Evolutionary conservation across 495 filamentous ascomycete genomes (phyloP).

Genomic region (Penicillium canariense): DNA sequence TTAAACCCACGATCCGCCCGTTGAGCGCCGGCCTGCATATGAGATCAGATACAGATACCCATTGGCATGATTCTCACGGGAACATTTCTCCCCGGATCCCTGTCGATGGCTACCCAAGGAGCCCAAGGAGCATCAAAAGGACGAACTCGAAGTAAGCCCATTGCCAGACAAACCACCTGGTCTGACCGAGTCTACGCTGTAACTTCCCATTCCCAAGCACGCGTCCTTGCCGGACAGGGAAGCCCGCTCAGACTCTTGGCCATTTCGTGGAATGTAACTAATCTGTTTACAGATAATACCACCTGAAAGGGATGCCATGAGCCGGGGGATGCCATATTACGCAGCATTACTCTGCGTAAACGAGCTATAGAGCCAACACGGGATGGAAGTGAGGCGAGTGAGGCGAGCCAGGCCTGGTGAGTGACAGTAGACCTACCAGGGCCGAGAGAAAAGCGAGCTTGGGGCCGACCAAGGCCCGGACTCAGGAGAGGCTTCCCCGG

Average conservation of each 20-base stretch:
- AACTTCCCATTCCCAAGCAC: not conserved
- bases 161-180: not conserved
- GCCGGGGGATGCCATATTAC: not conserved
- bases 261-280: not conserved
- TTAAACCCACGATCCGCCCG: not conserved
- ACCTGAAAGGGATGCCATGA: not conserved
- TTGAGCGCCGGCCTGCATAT: not conserved
- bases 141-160: not conserved
- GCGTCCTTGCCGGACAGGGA: not conserved
- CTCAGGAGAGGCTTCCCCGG: slow-evolving; percentile 4
- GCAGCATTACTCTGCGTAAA: not conserved
- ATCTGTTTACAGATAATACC: not conserved
- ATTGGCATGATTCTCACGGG: not conserved
- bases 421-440: not conserved
- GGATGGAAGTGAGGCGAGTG: not conserved
- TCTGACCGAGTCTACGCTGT: too few species aligned
- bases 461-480: slow-evolving; percentile 3
- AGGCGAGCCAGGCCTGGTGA: not conserved
- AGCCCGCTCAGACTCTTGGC: not conserved
- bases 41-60: not conserved
- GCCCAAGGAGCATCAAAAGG: not conserved
- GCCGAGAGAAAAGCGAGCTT: not conserved
- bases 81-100: not conserved
- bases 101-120: not conserved
- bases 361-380: not conserved